Evolutionary conservation across 202 grass and related monocot genomes (phyloP).

Genomic region (Brachypodium distachyon): DNA sequence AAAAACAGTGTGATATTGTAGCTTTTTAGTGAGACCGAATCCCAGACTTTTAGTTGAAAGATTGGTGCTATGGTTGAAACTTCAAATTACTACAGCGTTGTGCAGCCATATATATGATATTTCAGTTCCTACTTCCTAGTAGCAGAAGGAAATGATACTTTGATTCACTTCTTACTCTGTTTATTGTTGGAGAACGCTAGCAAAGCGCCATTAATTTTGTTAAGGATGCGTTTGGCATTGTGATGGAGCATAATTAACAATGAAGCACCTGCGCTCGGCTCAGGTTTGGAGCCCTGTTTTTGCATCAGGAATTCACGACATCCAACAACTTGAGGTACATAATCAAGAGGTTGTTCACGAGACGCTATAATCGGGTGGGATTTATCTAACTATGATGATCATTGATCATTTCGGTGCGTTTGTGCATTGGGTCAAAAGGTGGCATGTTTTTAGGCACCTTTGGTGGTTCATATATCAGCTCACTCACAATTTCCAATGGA

Average conservation of each 20-base stretch:
- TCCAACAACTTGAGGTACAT: background rate
- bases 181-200: background rate
- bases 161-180: background rate
- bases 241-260: too few relatives aligned
- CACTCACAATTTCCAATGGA: background rate
- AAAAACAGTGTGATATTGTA: background rate
- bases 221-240: too few relatives aligned
- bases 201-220: background rate
- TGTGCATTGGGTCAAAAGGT: constrained; percentile 18
- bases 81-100: background rate
- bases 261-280: background rate
- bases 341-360: background rate
- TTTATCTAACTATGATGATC: background rate
- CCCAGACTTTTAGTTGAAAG: background rate
- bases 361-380: background rate
- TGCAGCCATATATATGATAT: too few relatives aligned
- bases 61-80: background rate
- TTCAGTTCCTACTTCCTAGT: background rate
- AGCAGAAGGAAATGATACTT: background rate
- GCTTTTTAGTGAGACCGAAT: background rate
- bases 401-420: background rate
- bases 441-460: constrained; percentile 27
- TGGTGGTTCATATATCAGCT: constrained; percentile 13
- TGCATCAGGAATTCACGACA: background rate
- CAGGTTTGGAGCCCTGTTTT: background rate